Evolutionary conservation across 768 basidiomycete genomes (phyloP).

Genomic region (Trametes villosa): DNA sequence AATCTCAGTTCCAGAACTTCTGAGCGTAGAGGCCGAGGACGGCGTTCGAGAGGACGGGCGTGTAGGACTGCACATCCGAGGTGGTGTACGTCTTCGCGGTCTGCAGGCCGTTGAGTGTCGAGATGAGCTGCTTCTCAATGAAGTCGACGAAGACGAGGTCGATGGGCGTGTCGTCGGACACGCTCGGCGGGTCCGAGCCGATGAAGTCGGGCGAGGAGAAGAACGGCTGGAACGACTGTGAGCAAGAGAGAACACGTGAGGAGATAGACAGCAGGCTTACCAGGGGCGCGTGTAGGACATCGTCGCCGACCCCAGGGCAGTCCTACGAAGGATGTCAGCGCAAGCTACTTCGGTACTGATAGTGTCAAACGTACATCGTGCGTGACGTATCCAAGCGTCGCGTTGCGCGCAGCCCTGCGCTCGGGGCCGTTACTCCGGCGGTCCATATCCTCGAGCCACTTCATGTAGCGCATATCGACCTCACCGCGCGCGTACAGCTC

Average conservation of each 20-base stretch:
- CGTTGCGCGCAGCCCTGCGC: constrained; percentile 48
- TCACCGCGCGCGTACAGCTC: constrained; percentile 52
- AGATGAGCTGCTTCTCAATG: constrained; percentile 55
- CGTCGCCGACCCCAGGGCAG: constrained; percentile 79
- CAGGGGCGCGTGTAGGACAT: constrained; percentile 64
- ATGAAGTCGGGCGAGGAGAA: constrained; percentile 61
- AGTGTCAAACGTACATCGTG: constrained; percentile 50
- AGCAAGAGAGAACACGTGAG: background rate
- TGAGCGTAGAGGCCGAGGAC: constrained; percentile 63
- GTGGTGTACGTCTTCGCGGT: constrained; percentile 50
- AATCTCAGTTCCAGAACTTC: constrained; percentile 37
- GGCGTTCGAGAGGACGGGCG: constrained; percentile 51
- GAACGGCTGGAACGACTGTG: constrained; percentile 40
- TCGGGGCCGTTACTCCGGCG: constrained; percentile 39
- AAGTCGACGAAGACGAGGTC: constrained; percentile 82
- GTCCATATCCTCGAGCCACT: constrained; percentile 66
- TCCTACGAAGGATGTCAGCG: constrained; percentile 37
- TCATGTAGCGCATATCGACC: constrained; percentile 53
- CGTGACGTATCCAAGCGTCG: constrained; percentile 80
- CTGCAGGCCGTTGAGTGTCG: constrained; percentile 61
- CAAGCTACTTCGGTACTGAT: background rate
- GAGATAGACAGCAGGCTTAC: constrained; percentile 9
- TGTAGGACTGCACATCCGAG: constrained; percentile 59
- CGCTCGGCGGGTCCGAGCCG: constrained; percentile 52
- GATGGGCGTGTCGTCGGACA: constrained; percentile 53